Conservation (phyloP, 1,284 basidiomycete genomes). For the Amanita bisporigera region DNA sequence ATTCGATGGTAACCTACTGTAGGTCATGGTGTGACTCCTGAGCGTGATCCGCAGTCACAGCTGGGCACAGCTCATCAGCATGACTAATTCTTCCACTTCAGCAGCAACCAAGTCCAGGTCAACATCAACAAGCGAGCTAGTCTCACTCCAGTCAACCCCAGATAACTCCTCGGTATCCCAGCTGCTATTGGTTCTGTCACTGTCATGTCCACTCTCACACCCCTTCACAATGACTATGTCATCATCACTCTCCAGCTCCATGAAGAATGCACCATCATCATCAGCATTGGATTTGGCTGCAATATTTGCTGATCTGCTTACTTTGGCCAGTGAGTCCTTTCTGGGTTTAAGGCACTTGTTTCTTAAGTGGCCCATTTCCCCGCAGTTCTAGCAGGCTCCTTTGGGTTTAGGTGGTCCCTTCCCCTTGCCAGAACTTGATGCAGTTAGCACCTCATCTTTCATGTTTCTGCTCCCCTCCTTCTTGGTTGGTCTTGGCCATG, state of each 20-base stretch:
- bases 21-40: no score
- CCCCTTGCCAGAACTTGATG: background rate
- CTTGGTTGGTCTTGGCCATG: background rate
- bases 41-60: no score
- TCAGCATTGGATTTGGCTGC: background rate
- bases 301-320: constrained; percentile 10
- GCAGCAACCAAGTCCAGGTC: no score
- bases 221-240: constrained; percentile 5
- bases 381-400: no score
- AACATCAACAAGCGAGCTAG: no score
- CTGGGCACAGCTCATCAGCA: no score
- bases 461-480: background rate
- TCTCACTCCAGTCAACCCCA: no score
- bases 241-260: constrained; percentile 12
- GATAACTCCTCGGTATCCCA: background rate
- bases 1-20: no score
- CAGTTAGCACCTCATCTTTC: background rate
- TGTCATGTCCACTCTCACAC: background rate
- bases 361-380: constrained; percentile 14
- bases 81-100: no score
- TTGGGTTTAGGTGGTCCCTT: background rate
- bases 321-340: constrained; percentile 15
- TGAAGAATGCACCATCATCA: constrained; percentile 3
- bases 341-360: constrained; percentile 18
- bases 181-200: background rate